Conservation (phyloP, 1,284 basidiomycete species). For the Takashimella tepidaria region DNA sequence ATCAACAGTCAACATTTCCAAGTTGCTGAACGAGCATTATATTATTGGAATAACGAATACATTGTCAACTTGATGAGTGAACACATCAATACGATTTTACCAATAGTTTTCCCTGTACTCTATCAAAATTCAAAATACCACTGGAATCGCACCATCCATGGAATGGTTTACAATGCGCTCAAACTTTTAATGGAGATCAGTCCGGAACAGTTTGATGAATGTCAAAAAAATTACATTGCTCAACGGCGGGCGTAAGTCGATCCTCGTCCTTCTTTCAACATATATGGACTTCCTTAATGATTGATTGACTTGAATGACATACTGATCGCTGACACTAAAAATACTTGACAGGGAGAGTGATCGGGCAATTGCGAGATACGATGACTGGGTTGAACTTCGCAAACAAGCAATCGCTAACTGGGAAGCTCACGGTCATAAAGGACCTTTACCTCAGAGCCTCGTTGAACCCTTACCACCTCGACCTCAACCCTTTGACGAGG, state of each 20-base stretch:
- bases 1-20: constrained; percentile 98
- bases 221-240: constrained; percentile 90
- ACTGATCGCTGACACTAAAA: too few relatives aligned
- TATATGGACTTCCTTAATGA: not conserved
- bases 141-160: constrained; percentile 99
- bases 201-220: constrained; percentile 88
- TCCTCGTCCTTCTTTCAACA: constrained; percentile 8
- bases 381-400: constrained; percentile 75
- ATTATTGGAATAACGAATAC: constrained; percentile 99
- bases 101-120: constrained; percentile 96
- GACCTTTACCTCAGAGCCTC: constrained; percentile 63
- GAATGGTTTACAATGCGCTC: constrained; percentile 97
- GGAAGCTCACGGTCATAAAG: constrained; percentile 57
- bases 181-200: constrained; percentile 99
- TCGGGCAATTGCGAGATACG: constrained; percentile 69
- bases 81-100: constrained; percentile 81
- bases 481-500: constrained; percentile 70
- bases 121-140: constrained; percentile 96
- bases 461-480: constrained; percentile 61
- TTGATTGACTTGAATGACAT: not conserved
- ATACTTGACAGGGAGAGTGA: constrained; percentile 74
- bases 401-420: constrained; percentile 68
- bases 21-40: constrained; percentile 85
- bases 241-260: constrained; percentile 72
- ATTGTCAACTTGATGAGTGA: constrained; percentile 99